Conservation (phyloP, 345 rosid genomes). For the Eucalyptus leucophloia region DNA sequence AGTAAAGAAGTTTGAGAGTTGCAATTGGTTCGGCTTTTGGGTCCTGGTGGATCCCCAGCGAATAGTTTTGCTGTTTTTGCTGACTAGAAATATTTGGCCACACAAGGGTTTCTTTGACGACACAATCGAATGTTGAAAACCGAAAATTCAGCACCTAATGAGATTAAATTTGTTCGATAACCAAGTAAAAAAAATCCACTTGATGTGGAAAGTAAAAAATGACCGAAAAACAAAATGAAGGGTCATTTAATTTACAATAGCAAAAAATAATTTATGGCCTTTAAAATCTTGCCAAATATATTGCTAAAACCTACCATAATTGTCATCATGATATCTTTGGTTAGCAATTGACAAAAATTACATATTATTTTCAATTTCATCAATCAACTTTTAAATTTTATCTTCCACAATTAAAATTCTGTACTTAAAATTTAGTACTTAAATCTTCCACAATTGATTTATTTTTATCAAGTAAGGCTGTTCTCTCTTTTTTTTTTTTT, state of each 20-base stretch:
- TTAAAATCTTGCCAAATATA: not conserved
- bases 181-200: not conserved
- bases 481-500: not conserved
- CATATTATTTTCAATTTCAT: not conserved
- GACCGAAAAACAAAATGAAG: not conserved
- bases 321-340: not conserved
- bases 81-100: not conserved
- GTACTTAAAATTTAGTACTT: not conserved
- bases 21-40: not conserved
- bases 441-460: not conserved
- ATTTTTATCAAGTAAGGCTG: not conserved
- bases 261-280: not conserved
- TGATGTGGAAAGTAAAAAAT: not conserved
- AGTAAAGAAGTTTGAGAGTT: not conserved
- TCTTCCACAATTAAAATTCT: not conserved
- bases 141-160: not conserved
- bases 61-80: not conserved
- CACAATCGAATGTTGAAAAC: not conserved
- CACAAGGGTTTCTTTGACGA: not conserved
- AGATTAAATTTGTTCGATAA: not conserved
- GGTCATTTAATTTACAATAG: not conserved
- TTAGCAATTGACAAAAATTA: not conserved
- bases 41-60: not conserved
- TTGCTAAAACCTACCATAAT: not conserved
- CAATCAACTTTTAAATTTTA: not conserved